These are phyloP conservation scores for Jackrogersella multiformis DNA, from an alignment of 495 filamentous ascomycete genomes.

Conservation along the genomic window DNA sequence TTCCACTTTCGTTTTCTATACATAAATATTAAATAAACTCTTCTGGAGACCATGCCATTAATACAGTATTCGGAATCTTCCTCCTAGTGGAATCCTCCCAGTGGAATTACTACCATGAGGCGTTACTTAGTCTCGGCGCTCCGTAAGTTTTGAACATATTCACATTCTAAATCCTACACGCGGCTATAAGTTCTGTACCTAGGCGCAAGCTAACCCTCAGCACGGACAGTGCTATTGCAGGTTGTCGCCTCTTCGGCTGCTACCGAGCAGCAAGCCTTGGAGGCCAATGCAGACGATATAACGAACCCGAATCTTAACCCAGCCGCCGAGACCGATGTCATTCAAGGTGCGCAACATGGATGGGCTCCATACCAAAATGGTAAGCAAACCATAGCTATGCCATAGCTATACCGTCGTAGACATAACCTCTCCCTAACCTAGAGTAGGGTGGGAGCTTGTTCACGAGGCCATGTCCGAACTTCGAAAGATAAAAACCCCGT, in stretches of 20 bases:
- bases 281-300: conserved; percentile 32
- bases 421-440: conserved; percentile 24
- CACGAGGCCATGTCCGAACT: conserved; percentile 54
- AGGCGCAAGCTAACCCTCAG: conserved; percentile 31
- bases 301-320: conserved; percentile 42
- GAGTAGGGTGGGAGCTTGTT: conserved; percentile 56
- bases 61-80: conserved; percentile 39
- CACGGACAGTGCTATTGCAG: conserved; percentile 59
- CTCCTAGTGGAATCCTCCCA: conserved; percentile 43
- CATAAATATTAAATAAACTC: conserved; percentile 23
- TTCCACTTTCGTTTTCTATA: neutral
- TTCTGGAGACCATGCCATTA: conserved; percentile 42
- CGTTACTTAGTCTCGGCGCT: conserved; percentile 52
- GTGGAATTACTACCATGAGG: conserved; percentile 47
- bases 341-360: conserved; percentile 28
- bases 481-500: conserved; percentile 52
- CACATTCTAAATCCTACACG: conserved; percentile 5
- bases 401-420: conserved; percentile 9
- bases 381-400: conserved; percentile 18
- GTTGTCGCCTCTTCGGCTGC: conserved; percentile 47
- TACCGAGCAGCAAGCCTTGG: conserved; percentile 51
- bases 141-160: conserved; percentile 57
- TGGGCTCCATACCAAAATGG: conserved; percentile 48
- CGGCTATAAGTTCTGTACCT: conserved; percentile 30
- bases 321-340: conserved; percentile 45